Evolutionary conservation across 1,284 basidiomycete species (phyloP).

Genomic region (Apiotrichum gamsii): DNA sequence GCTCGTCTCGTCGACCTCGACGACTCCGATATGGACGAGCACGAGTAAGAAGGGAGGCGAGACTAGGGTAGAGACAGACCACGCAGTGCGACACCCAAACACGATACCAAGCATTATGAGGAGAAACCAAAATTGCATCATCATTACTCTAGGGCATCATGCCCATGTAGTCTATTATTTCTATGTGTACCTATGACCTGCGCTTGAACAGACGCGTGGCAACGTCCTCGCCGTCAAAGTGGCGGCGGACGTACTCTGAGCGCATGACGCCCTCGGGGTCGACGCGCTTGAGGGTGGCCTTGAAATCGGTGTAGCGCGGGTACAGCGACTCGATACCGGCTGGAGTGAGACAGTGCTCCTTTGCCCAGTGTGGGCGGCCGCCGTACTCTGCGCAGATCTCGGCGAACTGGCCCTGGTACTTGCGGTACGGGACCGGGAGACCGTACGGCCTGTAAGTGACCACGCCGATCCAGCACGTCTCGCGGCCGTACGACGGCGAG

Average conservation of each 20-base stretch:
- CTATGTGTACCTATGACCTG: conserved; percentile 8
- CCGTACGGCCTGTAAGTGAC: conserved; percentile 86
- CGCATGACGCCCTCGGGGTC: conserved; percentile 75
- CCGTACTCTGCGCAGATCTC: conserved; percentile 63
- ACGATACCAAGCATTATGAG: too few relatives aligned
- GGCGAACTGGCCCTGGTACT: conserved; percentile 76
- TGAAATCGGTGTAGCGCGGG: conserved; percentile 77
- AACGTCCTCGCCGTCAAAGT: conserved; percentile 49
- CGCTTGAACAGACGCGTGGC: conserved; percentile 37
- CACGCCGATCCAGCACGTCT: conserved; percentile 91
- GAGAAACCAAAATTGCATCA: too few relatives aligned
- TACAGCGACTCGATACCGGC: conserved; percentile 64
- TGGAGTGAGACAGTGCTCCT: conserved; percentile 73
- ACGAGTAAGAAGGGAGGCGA: neutral
- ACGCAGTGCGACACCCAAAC: too few relatives aligned
- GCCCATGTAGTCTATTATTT: too few relatives aligned
- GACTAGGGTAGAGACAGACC: too few relatives aligned
- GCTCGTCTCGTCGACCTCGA: neutral
- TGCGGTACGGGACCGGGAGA: conserved; percentile 75
- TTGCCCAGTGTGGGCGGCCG: conserved; percentile 96
- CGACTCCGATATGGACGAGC: neutral
- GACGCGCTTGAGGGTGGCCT: conserved; percentile 60
- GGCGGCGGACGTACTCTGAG: conserved; percentile 53
- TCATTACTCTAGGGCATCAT: too few relatives aligned
- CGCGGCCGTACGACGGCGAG: conserved; percentile 72